A percentile compares a stretch with the other conserved stretches of the same genome.
Evolutionary conservation across 352 stramenopile species (phyloP).

Genomic region (Globisporangium megalacanthum): DNA sequence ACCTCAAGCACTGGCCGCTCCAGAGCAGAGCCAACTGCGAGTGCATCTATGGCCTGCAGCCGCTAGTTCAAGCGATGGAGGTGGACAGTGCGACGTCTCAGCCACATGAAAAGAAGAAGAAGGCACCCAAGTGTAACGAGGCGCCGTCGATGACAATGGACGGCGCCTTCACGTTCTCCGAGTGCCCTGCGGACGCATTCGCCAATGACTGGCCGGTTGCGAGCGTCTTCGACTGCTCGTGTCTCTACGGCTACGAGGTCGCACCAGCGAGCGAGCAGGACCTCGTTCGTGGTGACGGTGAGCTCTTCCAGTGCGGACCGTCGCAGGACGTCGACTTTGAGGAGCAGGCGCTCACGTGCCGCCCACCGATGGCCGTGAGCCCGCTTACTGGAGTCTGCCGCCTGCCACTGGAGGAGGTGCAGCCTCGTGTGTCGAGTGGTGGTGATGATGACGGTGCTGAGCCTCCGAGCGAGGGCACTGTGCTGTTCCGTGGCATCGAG

Average conservation of each 20-base stretch:
- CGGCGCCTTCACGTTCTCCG: slow-evolving; percentile 22
- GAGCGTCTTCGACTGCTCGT: slow-evolving; percentile 33
- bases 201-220: slow-evolving; percentile 45
- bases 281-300: slow-evolving; percentile 19
- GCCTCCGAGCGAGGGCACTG: slow-evolving; percentile 17
- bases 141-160: slow-evolving; percentile 11
- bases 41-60: slow-evolving; percentile 45
- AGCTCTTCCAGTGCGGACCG: slow-evolving; percentile 35
- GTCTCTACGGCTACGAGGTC: slow-evolving; percentile 40
- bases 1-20: slow-evolving; percentile 69
- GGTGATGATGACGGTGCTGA: neutral
- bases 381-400: slow-evolving; percentile 51
- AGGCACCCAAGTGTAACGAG: slow-evolving; percentile 22
- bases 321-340: slow-evolving; percentile 20
- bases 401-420: slow-evolving; percentile 57
- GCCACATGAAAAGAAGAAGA: neutral
- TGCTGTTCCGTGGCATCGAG: slow-evolving; percentile 75
- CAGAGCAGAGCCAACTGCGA: slow-evolving; percentile 71
- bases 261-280: slow-evolving; percentile 24
- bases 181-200: slow-evolving; percentile 44
- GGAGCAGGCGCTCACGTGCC: slow-evolving; percentile 38
- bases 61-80: neutral
- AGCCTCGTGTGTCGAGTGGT: neutral
- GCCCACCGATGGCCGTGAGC: slow-evolving; percentile 34
- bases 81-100: too few species aligned